Evolutionary conservation across 208 protist genomes (phyloP).

Genomic region (Leishmania aethiopica): DNA sequence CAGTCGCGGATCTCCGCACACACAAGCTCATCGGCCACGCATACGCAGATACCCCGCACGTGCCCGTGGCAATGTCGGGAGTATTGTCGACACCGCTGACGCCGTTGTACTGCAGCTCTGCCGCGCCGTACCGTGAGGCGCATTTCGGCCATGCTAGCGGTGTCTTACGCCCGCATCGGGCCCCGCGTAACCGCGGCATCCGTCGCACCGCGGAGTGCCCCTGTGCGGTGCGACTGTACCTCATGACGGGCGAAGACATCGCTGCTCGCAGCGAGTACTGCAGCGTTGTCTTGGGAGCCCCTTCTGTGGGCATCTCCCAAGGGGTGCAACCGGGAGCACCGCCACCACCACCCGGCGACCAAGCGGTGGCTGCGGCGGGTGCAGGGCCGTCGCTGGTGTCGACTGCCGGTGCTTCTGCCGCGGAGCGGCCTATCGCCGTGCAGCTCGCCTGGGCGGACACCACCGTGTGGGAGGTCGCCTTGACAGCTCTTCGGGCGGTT

Average conservation of each 20-base stretch:
- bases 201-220: constrained; percentile 48
- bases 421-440: constrained; percentile 33
- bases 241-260: constrained; percentile 20
- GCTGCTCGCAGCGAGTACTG: constrained; percentile 36
- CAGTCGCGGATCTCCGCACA: background rate
- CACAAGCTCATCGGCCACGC: background rate
- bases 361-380: background rate
- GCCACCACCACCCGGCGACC: background rate
- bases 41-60: background rate
- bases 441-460: constrained; percentile 66
- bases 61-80: background rate
- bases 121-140: background rate
- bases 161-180: background rate
- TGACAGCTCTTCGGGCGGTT: constrained; percentile 33
- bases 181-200: constrained; percentile 24
- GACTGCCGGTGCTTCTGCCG: background rate
- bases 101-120: background rate
- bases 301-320: constrained; percentile 27
- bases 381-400: background rate
- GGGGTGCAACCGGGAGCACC: background rate
- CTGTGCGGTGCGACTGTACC: constrained; percentile 50
- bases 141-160: background rate
- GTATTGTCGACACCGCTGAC: background rate
- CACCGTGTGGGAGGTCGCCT: constrained; percentile 48
- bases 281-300: constrained; percentile 33